Evolutionary conservation across 1,139 yeast species (phyloP).

Genomic region (Hyphopichia fennica): DNA sequence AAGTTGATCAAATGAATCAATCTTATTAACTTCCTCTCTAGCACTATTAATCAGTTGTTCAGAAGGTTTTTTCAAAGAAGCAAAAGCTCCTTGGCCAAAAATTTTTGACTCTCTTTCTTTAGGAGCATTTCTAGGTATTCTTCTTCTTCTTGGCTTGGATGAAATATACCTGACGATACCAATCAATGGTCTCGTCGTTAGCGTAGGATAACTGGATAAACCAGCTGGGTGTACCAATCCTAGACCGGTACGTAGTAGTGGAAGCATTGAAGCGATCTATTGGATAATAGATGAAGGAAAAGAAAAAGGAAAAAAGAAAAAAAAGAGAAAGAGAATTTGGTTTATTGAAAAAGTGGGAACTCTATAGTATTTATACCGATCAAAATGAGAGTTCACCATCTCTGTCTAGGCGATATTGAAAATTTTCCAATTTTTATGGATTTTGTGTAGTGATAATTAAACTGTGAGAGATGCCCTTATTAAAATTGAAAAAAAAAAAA

Average conservation of each 20-base stretch:
- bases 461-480: not conserved
- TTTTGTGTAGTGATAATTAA: not conserved
- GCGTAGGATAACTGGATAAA: not conserved
- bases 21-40: constrained; percentile 43
- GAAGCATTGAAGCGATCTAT: not conserved
- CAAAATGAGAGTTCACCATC: not conserved
- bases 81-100: not conserved
- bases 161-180: not conserved
- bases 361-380: not conserved
- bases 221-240: not conserved
- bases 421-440: not conserved
- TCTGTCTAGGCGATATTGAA: too few species aligned
- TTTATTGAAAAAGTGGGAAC: not conserved
- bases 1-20: constrained; percentile 62
- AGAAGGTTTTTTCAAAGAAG: constrained; percentile 21
- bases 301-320: not conserved
- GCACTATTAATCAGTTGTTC: constrained; percentile 14
- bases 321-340: not conserved
- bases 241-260: not conserved
- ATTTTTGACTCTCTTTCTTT: not conserved
- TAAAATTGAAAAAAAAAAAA: too few species aligned
- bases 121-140: not conserved
- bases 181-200: not conserved
- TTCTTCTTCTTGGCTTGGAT: not conserved
- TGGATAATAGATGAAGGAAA: not conserved